These are phyloP conservation scores for Geranomyces michiganensis DNA, from an alignment of 192 early-diverging fungal genomes.

Conservation along the genomic window DNA sequence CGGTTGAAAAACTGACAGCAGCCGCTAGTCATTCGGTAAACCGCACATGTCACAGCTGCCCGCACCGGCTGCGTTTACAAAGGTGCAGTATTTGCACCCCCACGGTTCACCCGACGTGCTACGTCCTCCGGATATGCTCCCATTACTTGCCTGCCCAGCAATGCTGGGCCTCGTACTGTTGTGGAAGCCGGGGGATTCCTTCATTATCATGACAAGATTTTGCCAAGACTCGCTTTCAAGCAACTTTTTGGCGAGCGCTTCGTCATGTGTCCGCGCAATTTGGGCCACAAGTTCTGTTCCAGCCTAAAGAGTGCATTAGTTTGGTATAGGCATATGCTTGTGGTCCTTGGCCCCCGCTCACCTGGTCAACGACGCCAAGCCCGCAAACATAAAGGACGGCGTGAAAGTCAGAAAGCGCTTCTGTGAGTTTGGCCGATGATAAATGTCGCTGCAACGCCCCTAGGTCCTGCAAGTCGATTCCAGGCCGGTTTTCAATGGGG, in stretches of 20 bases:
- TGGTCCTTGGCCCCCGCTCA: constrained; percentile 11
- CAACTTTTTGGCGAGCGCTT: constrained; percentile 55
- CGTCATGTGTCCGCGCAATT: constrained; percentile 28
- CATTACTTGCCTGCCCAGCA: constrained; percentile 1
- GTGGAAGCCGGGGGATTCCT: constrained; percentile 29
- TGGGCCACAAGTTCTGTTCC: constrained; percentile 32
- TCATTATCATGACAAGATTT: constrained; percentile 67
- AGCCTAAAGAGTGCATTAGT: constrained; percentile 10
- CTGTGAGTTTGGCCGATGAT: constrained; percentile 44
- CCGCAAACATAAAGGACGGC: constrained; percentile 71
- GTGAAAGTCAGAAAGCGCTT: constrained; percentile 83
- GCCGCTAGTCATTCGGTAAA: constrained; percentile 54
- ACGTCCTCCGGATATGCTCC: constrained; percentile 29
- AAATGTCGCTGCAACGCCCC: constrained; percentile 62
- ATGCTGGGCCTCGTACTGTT: background rate
- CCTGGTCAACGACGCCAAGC: constrained; percentile 66
- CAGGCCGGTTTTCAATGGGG: constrained; percentile 79
- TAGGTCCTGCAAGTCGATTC: constrained; percentile 56
- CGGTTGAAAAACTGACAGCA: too few species aligned
- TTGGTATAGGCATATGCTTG: background rate
- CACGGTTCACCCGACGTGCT: constrained; percentile 38
- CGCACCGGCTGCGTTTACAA: constrained; percentile 61
- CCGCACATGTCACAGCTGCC: constrained; percentile 84
- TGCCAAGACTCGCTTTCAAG: constrained; percentile 65
- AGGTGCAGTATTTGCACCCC: constrained; percentile 82